A percentile compares a stretch with the other conserved stretches of the same genome.
phyloP scores from a whole-genome alignment of 2,329 filamentous ascomycete species.

The Paraconiothyrium sp. region DNA sequence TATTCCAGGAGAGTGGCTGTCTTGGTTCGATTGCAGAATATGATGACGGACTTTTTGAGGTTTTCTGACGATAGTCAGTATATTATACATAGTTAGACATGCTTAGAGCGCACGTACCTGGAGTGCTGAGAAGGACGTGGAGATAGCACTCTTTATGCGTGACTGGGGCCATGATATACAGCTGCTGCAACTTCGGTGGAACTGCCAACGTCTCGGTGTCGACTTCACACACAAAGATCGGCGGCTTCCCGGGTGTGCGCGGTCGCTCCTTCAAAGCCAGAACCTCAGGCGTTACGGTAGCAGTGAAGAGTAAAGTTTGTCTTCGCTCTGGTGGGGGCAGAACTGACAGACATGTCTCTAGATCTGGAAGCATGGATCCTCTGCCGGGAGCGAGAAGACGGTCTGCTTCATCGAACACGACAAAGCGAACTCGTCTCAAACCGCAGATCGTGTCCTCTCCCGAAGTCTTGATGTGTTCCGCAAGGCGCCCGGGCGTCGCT shows the following conservation, averaged over 20 bases:
- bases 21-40: conserved; percentile 92
- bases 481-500: conserved; percentile 87
- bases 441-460: conserved; percentile 90
- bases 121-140: conserved; percentile 84
- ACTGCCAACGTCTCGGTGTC: conserved; percentile 78
- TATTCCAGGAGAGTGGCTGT: conserved; percentile 92
- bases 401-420: conserved; percentile 96
- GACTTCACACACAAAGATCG: conserved; percentile 89
- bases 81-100: background rate
- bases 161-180: conserved; percentile 86
- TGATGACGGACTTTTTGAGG: conserved; percentile 78
- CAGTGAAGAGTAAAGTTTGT: conserved; percentile 96
- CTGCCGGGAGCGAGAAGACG: conserved; percentile 78
- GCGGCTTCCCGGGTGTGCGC: conserved; percentile 73
- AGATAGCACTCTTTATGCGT: conserved; percentile 96
- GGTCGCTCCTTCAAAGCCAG: conserved; percentile 84
- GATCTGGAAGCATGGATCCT: conserved; percentile 93
- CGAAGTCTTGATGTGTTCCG: conserved; percentile 91
- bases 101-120: conserved; percentile 18
- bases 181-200: conserved; percentile 82
- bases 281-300: conserved; percentile 93
- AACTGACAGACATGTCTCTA: conserved; percentile 85
- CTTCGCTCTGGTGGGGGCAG: conserved; percentile 80
- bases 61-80: conserved; percentile 61
- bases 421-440: conserved; percentile 79